Base-by-base conservation (phyloP, 2,329 filamentous ascomycete genomes). In the Talaromyces verruculosus region DNA sequence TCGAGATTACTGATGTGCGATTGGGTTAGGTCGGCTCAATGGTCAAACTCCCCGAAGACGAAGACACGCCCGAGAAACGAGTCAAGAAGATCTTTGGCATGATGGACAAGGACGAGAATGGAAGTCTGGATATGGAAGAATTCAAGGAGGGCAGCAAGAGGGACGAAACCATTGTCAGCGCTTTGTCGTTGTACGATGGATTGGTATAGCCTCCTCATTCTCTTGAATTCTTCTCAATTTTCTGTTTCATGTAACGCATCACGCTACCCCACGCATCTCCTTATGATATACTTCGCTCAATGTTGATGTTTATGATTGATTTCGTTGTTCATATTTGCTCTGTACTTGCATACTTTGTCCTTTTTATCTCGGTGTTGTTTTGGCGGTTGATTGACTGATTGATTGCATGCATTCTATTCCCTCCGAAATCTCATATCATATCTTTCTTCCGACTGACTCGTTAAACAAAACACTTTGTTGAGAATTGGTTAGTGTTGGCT, bases 61-160 rank as follows among this genome's bases (percentile, higher is more conserved):
- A 99, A 83, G 94, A 99, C 81, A 99, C 95, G 65, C 95, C 95
- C 19, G 94, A 98, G 85, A 99, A 99, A 84, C 90, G 95, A 70
- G 95, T 99, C 69, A 89, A 86, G 80, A 99, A 99, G 85, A 98
- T 99, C 79, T 99, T 99, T 85, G 87, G 90, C 75, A 98, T 98
- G 95, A 99, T 99, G 95, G 95, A 99, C 84, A 99, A 99, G 86
- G 95, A 99, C 78, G 94, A 98, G 83, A 98, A 98, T 77, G 95
- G 94, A 72, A 96, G 91, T 76, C 83, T 99, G 73, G 94, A 98
- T 78, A 94, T 97, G 86, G 90, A 93, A 68, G 95, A 99, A 79
- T 99, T 99, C 85, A 98, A 98, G 83, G 95, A 99, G 82, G 95
- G 95, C 72, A 97, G 93, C 83, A 97, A 98, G 84, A 91, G 93